Conservation (phyloP, 2,329 filamentous ascomycete genomes). For the Sporothrix brunneoviolacea region DNA sequence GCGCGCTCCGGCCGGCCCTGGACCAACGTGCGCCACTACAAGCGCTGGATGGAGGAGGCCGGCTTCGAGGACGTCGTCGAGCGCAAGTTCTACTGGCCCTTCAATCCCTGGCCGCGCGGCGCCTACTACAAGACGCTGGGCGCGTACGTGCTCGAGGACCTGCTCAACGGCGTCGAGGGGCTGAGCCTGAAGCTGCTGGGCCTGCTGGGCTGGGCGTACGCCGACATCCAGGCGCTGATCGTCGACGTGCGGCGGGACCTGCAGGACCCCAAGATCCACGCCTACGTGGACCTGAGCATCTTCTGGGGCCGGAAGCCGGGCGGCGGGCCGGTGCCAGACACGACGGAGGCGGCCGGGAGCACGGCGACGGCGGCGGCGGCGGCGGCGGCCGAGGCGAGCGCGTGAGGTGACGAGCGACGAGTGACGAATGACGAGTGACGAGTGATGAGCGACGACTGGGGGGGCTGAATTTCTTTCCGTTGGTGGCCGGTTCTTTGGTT, state of each 20-base stretch:
- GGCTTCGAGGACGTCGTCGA: slow-evolving; percentile 23
- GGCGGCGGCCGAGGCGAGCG: no score
- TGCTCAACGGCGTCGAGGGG: slow-evolving; percentile 12
- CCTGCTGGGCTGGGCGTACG: neutral
- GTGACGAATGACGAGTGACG: no score
- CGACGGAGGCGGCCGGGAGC: neutral
- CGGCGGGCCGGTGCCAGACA: neutral
- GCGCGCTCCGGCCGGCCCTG: slow-evolving; percentile 19
- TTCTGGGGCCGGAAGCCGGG: slow-evolving; percentile 4
- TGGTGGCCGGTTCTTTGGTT: no score
- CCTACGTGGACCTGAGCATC: slow-evolving; percentile 7
- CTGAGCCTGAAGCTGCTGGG: slow-evolving; percentile 8
- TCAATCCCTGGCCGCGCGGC: slow-evolving; percentile 22
- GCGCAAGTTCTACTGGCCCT: slow-evolving; percentile 22
- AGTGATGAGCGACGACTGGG: neutral
- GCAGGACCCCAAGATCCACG: slow-evolving; percentile 1
- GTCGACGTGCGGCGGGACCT: slow-evolving; percentile 10
- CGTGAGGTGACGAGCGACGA: no score
- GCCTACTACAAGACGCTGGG: slow-evolving; percentile 21
- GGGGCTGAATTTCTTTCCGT: no score
- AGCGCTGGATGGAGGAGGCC: slow-evolving; percentile 18
- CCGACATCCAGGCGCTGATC: slow-evolving; percentile 6
- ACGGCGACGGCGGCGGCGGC: neutral
- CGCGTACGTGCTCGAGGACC: slow-evolving; percentile 19
- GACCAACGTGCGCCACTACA: slow-evolving; percentile 17